Evolutionary conservation across 441 rosid genomes (phyloP), one percentile per base, ranked within the genome.

Genomic region (Daphne laureola): DNA sequence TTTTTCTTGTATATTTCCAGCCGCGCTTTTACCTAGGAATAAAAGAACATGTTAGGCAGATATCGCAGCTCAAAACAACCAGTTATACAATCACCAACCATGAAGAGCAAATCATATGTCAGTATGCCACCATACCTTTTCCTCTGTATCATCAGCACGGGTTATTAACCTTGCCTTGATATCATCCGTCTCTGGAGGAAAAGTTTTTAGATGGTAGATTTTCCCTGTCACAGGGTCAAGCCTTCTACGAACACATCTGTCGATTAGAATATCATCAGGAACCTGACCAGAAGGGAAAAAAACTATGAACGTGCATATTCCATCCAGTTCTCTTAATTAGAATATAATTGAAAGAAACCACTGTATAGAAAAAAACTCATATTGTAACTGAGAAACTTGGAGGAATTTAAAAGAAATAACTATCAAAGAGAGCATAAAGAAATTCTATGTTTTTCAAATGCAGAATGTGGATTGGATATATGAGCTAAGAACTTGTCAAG

Each of bases 171-270:
- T 84, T 68, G 73, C 86, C 76, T 81, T 84, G 36, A 92, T 66
- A 68, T 92, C 90, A 36, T 82, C 79, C 0, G 75, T 75, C 67
- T 77, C 88, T 12, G 92, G 95, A 61, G 86, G 96, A 59, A 81
- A 78, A 66, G 63, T 71, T 68, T 63, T 79, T n/a, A 82, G 41
- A 70, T 86, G 95, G 71, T 88, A 92, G 54, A 88, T 82, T 78
- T 82, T 88, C 61, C 90, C 85, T 8, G 90, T 81, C 49, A 65
- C 59, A 12, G 94, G 95, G 56, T 88, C 96, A 50, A 86, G 71
- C 72, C 84, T 79, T 77, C 96, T 79, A 67, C 96, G 95, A 69
- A 81, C 79, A 64, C 96, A 88, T 92, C 96, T 84, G 70, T 84
- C 81, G 59, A 86, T 79, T 65, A 88, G 85, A 79, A 74, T 77